Base-by-base conservation (phyloP, 768 basidiomycete genomes). In the Naganishia onofrii region DNA sequence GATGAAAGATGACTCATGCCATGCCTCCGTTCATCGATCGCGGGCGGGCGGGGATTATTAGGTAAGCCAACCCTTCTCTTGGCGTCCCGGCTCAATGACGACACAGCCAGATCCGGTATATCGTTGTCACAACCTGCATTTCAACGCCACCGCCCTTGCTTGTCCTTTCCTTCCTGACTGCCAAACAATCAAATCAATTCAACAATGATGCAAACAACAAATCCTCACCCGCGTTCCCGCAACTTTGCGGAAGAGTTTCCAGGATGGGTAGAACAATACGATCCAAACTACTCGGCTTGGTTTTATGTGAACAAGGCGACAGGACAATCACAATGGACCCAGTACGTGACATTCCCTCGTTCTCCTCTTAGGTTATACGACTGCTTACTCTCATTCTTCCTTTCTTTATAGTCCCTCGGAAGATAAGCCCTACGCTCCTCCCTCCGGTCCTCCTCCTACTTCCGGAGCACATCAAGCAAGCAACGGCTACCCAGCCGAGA, bases 231-330 rank as follows among this genome's bases (percentile, higher is more conserved):
- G 1, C 55, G 57, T 10, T 48, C 42, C 9, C 46, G 46, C 28
- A 67, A 71, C 36, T 71, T 71, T 48, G 32, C 44, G 9, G n/a
- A 54, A 60, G 70, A 71, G 17, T 71, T 67, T 36, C 56, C 56
- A 19, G 64, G 54, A 42, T 71, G 70, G 70, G 70, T 71, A 4
- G 46, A 71, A 42, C 70, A 71, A 56, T 72, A 42, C 42, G 55
- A 72, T 48, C 29, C 54, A 23, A 42, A 72, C 15, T 72, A 72
- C 63, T 15, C 68, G n/a, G 55, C 71, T 3, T 72, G 71, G 71
- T 72, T 72, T 67, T 72, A 72, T 63, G 71, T 72, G 26, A 68
- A 72, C 53, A 72, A 63, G 46, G 55, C 38, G 12, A 72, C 71
- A 12, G 71, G 71, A 12, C 67, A 72, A 31, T 68, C 67, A 3